Evolutionary conservation across 495 filamentous ascomycete species (phyloP), one percentile per base, ranked within the genome.

Genomic region (Talaromyces ruber): DNA sequence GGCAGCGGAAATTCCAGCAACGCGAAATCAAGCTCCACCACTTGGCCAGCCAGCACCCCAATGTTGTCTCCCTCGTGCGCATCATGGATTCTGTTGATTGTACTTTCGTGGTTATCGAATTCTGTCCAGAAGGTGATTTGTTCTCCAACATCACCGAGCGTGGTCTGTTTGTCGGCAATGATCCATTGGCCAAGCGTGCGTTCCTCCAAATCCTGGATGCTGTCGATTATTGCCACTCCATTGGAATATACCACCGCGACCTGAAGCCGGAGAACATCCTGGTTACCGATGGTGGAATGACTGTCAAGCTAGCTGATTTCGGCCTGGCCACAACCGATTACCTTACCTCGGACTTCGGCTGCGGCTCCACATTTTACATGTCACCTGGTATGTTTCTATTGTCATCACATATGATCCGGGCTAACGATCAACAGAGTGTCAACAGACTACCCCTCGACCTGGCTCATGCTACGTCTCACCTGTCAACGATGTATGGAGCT

Each of bases 361-460:
- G 95, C 74, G 94, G 94, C 56, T 97, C 93, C 18, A 98, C 94
- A 14, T 98, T 99, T 72, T 98, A 99, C 79, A 98, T 98, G 95
- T 93, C 89, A 62, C 94, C 94, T 84, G 94, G 94, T 97, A 90
- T 76, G 82, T 56, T 66, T 60, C 39, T 29, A 11, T 55, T 32
- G 4, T n/a, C 6, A 50, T 63, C 60, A 25, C 24, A 54, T 59
- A 58, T 56, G 51, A 30, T 29, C 26, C 26, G 26, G 30, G 62
- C 50, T 66, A 29, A 63, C 47, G 8, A 68, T 66, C 37, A 72
- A 60, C 76, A 98, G 94, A 98, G 84, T 98, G 95, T 71, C 90
- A 98, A 80, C 90, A 95, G 72, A 80, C 88, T 52, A 86, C 89
- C 65, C 85, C 92, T 47, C 84, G 87, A 71, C 86, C 86, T 63